Conservation (phyloP, 1,284 basidiomycete species). For the Ganoderma lingzhi region DNA sequence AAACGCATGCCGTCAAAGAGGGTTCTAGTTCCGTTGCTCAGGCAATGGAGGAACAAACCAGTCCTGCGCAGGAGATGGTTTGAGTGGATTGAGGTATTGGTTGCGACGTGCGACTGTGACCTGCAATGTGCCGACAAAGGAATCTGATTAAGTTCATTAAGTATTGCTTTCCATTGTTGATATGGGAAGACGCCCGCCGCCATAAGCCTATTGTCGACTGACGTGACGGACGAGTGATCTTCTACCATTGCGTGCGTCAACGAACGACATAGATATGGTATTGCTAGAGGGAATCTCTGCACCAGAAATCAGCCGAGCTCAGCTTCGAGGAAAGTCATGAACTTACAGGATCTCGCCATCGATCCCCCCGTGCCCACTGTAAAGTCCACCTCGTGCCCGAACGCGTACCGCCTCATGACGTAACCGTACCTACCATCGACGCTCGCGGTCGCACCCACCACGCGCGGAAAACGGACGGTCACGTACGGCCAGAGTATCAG, state of each 20-base stretch:
- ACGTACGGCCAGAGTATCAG: constrained; percentile 27
- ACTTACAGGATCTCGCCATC: constrained; percentile 31
- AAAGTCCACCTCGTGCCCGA: constrained; percentile 27
- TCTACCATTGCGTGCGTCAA: too few relatives aligned
- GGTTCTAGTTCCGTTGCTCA: not conserved
- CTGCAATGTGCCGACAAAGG: too few relatives aligned
- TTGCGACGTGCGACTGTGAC: too few relatives aligned
- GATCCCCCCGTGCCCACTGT: constrained; percentile 33
- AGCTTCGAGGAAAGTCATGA: not conserved
- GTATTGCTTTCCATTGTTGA: too few relatives aligned
- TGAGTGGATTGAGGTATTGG: too few relatives aligned
- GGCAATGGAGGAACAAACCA: not conserved
- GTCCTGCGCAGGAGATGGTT: too few relatives aligned
- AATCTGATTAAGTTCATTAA: too few relatives aligned
- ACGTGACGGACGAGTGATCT: too few relatives aligned
- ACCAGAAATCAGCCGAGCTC: not conserved
- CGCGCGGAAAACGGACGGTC: constrained; percentile 32
- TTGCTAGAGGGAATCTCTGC: not conserved
- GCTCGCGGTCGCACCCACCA: constrained; percentile 38
- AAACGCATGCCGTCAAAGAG: not conserved
- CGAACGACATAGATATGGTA: too few relatives aligned
- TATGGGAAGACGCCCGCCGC: too few relatives aligned
- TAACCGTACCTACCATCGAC: constrained; percentile 39
- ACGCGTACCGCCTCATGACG: constrained; percentile 36
- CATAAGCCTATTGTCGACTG: too few relatives aligned